These are phyloP conservation scores for Aspergillus awamori DNA, from an alignment of 2,329 filamentous ascomycete genomes.

Conservation along the genomic window DNA sequence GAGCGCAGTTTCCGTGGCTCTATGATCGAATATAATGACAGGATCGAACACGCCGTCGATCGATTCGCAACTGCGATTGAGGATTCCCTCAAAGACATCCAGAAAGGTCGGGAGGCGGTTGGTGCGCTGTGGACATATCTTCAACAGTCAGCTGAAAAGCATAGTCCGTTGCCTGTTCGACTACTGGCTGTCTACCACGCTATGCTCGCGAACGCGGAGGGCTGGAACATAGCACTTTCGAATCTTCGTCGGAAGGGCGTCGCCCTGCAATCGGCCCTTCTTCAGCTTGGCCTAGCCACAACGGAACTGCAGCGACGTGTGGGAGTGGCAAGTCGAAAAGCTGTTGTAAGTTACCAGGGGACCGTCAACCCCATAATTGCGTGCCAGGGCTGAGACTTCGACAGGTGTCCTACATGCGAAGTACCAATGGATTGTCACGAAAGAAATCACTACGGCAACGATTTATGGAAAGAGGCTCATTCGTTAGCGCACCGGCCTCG, in stretches of 20 bases:
- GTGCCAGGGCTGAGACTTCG: conserved; percentile 10
- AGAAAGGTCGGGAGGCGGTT: conserved; percentile 75
- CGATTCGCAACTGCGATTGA: conserved; percentile 75
- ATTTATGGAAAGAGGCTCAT: conserved; percentile 26
- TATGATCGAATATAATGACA: conserved; percentile 84
- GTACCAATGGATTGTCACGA: conserved; percentile 16
- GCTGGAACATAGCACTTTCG: conserved; percentile 81
- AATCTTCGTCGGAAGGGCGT: conserved; percentile 74
- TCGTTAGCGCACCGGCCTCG: conserved; percentile 8
- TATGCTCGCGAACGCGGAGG: conserved; percentile 90
- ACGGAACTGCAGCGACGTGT: conserved; percentile 85
- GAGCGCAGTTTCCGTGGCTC: conserved; percentile 80
- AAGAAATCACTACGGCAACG: conserved; percentile 28
- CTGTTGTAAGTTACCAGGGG: conserved; percentile 57
- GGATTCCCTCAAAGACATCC: conserved; percentile 76
- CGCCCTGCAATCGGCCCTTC: conserved; percentile 68
- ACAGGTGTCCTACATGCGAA: conserved; percentile 28
- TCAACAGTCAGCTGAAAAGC: conserved; percentile 63
- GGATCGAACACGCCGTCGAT: conserved; percentile 86
- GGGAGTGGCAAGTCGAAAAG: conserved; percentile 77
- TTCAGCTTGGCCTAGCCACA: conserved; percentile 74
- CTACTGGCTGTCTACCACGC: conserved; percentile 77
- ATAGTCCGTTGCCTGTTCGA: conserved; percentile 61
- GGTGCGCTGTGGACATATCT: conserved; percentile 78
- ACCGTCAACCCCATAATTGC: neutral